These are phyloP conservation scores for Cercospora berteroae DNA, from an alignment of 2,329 filamentous ascomycete species.

Conservation along the genomic window DNA sequence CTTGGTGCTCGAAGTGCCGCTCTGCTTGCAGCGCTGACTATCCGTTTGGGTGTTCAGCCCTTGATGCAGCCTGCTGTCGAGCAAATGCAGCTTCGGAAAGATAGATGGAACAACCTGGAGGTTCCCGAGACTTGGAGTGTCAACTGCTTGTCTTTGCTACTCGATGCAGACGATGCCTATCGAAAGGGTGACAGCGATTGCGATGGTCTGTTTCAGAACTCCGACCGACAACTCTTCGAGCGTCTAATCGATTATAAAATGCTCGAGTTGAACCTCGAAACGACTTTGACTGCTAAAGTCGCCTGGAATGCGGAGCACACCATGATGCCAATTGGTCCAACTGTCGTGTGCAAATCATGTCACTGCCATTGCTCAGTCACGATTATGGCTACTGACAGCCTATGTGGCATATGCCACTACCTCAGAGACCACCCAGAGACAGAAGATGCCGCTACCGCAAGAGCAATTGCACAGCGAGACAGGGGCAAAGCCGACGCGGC, in stretches of 20 bases:
- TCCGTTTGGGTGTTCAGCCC: constrained; percentile 16
- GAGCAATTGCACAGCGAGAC: background rate
- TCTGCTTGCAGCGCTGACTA: constrained; percentile 15
- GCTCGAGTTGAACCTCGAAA: constrained; percentile 18
- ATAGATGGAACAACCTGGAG: constrained; percentile 19
- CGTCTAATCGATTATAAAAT: constrained; percentile 20
- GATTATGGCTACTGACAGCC: constrained; percentile 12
- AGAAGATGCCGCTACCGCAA: background rate
- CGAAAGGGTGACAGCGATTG: background rate
- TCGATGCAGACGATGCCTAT: constrained; percentile 18
- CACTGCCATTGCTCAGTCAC: constrained; percentile 17
- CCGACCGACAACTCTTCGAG: constrained; percentile 16
- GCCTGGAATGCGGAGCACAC: constrained; percentile 13
- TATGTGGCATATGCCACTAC: constrained; percentile 15
- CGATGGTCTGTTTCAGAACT: constrained; percentile 1
- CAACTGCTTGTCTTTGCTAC: constrained; percentile 17
- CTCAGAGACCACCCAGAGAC: constrained; percentile 4
- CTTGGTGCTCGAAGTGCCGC: constrained; percentile 9
- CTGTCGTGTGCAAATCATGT: constrained; percentile 16
- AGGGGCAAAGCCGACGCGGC: background rate
- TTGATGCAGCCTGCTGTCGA: constrained; percentile 14
- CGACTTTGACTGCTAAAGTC: constrained; percentile 13
- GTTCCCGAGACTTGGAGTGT: constrained; percentile 21
- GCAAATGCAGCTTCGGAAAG: constrained; percentile 10
- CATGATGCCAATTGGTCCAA: constrained; percentile 11